Evolutionary conservation across 345 rosid genomes (phyloP), one percentile per base, ranked within the genome.

Genomic region (Microcos paniculata): DNA sequence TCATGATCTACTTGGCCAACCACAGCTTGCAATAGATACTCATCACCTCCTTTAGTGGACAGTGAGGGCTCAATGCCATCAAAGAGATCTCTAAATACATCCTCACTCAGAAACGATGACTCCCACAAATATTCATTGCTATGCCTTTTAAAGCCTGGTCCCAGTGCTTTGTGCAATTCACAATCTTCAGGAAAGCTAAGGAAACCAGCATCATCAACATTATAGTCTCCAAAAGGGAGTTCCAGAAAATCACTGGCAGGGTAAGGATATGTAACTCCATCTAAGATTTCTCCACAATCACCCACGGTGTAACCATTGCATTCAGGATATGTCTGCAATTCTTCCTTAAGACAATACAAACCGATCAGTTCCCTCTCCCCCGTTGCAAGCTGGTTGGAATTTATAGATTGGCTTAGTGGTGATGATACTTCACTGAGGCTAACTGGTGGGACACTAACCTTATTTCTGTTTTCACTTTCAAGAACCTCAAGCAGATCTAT

Each of bases 121-220:
- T 83, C 78, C 73, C 53, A 46, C 38, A 72, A 56, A 62, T 77
- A 78, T 30, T 83, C 88, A 55, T 15, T 49, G 14, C 61, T 42
- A 61, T 82, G 81, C 35, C 72, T 45, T 74, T 57, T 46, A 43
- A 77, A 78, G 18, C 72, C 69, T 45, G 85, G 74, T 76, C 83
- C 90, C 61, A 85, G 84, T 9, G 84, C 89, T 71, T 85, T 74
- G 64, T 83, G 85, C 46, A 87, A 82, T 79, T 91, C 87, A 21
- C 70, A 76, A 30, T 84, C 84, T 57, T 64, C 14, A 12, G 87
- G 88, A 62, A 87, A 86, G 70, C 70, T 73, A 71, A 78, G 78
- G 42, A 79, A 78, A 77, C 75, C 28, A 0, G 24, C 24, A 64
- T 74, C 57, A 30, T 65, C 33, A 42, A 49, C 45, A 59, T 35